Percentiles rank a stretch among this genome's conserved stretches.
Evolutionary conservation across 2,329 filamentous ascomycete species (phyloP).

Genomic region (Alternaria arborescens): DNA sequence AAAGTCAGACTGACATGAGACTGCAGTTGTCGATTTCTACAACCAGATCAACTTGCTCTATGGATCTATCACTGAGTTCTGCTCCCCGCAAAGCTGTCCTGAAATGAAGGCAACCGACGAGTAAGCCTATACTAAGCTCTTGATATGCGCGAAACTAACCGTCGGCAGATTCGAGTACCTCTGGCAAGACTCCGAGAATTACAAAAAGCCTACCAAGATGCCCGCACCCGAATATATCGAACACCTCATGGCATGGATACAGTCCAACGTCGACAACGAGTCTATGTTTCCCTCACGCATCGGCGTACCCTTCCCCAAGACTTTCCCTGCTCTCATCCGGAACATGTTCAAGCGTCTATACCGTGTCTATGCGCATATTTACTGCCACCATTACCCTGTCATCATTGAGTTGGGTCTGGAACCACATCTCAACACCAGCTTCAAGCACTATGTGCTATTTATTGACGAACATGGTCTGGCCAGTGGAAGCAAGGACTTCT

Average conservation of each 20-base stretch:
- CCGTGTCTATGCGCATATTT: slow-evolving; percentile 95
- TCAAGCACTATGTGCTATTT: slow-evolving; percentile 99
- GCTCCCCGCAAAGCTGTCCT: slow-evolving; percentile 93
- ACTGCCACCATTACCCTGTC: slow-evolving; percentile 98
- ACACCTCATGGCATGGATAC: slow-evolving; percentile 96
- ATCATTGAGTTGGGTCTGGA: slow-evolving; percentile 94
- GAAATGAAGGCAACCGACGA: slow-evolving; percentile 99
- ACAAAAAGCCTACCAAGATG: slow-evolving; percentile 97
- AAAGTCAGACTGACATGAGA: slow-evolving; percentile 18
- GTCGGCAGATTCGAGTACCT: slow-evolving; percentile 87
- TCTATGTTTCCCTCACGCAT: slow-evolving; percentile 93
- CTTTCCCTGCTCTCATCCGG: slow-evolving; percentile 90
- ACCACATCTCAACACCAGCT: slow-evolving; percentile 97
- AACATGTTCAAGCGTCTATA: slow-evolving; percentile 99
- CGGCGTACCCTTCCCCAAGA: slow-evolving; percentile 90
- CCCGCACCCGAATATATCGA: slow-evolving; percentile 96
- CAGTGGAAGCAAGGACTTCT: slow-evolving; percentile 90
- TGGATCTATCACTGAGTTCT: slow-evolving; percentile 98
- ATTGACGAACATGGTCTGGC: slow-evolving; percentile 95
- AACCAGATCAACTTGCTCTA: slow-evolving; percentile 99
- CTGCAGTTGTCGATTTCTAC: slow-evolving; percentile 98
- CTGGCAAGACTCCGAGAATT: slow-evolving; percentile 96
- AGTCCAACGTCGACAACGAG: slow-evolving; percentile 94
- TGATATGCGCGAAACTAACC: slow-evolving; percentile 11
- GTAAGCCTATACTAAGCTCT: slow-evolving; percentile 55